Percentiles rank a stretch among this genome's conserved stretches.
phyloP scores from a whole-genome alignment of 176 grass and related monocot genomes.

The Rhynchospora tenuis region DNA sequence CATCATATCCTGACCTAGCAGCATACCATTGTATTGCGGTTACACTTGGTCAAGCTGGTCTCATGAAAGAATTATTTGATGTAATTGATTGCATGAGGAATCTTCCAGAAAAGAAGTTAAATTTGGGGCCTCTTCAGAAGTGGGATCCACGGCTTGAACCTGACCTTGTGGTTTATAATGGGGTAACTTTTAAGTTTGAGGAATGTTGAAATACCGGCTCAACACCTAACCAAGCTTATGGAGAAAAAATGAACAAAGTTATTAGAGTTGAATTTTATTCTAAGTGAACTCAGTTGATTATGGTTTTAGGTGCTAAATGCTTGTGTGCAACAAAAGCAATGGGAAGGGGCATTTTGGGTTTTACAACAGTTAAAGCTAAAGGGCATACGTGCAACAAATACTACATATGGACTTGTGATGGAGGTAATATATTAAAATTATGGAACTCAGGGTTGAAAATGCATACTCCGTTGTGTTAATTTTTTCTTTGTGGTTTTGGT shows the following conservation, averaged over 20 bases:
- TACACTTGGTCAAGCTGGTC: constrained; percentile 82
- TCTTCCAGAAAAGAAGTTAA: constrained; percentile 67
- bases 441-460: constrained; percentile 13
- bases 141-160: constrained; percentile 90
- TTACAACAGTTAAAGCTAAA: constrained; percentile 85
- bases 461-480: constrained; percentile 2
- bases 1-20: constrained; percentile 86
- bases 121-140: constrained; percentile 54
- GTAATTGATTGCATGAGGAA: constrained; percentile 86
- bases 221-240: background rate
- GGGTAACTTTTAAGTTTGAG: constrained; percentile 31
- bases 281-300: background rate
- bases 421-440: constrained; percentile 46
- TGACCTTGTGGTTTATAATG: constrained; percentile 87
- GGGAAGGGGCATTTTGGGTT: constrained; percentile 99
- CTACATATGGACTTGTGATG: constrained; percentile 92
- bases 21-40: constrained; percentile 93
- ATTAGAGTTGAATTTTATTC: background rate
- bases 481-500: constrained; percentile 22
- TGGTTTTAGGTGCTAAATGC: constrained; percentile 77
- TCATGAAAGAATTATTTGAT: constrained; percentile 97
- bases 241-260: background rate
- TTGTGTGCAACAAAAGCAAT: constrained; percentile 88
- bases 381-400: constrained; percentile 71
- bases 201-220: background rate